Evolutionary conservation across 768 basidiomycete species (phyloP).

Genomic region (Boletellus emodensis): DNA sequence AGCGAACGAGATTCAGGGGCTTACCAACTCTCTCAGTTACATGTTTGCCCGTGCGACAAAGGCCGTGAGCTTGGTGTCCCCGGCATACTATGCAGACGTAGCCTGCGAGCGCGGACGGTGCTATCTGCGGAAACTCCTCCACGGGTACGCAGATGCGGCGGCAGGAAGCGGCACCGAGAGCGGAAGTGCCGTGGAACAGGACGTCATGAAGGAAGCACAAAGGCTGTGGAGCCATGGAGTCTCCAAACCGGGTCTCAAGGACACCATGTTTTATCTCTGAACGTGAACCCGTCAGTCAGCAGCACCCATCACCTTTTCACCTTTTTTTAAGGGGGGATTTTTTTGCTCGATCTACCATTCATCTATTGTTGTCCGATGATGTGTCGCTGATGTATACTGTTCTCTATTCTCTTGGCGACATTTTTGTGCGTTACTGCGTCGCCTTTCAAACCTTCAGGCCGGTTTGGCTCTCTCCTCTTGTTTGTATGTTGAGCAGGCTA

Average conservation of each 20-base stretch:
- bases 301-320: no score
- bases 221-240: conserved; percentile 57
- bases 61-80: conserved; percentile 35
- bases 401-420: no score
- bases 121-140: conserved; percentile 47
- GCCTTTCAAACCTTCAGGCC: no score
- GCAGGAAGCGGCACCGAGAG: conserved; percentile 32
- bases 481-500: no score
- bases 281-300: background rate
- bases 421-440: no score
- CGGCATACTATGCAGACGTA: conserved; percentile 43
- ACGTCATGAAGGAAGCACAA: conserved; percentile 51
- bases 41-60: conserved; percentile 60
- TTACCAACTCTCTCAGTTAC: conserved; percentile 53
- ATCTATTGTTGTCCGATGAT: no score
- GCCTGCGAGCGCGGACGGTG: conserved; percentile 54
- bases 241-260: conserved; percentile 44
- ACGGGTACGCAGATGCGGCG: conserved; percentile 30
- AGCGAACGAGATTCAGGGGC: conserved; percentile 48
- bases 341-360: no score
- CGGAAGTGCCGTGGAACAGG: conserved; percentile 42
- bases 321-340: no score
- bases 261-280: conserved; percentile 78
- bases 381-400: no score
- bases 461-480: no score